These are phyloP conservation scores for Niebla homalea DNA, from an alignment of 495 filamentous ascomycete species.

Conservation along the genomic window DNA sequence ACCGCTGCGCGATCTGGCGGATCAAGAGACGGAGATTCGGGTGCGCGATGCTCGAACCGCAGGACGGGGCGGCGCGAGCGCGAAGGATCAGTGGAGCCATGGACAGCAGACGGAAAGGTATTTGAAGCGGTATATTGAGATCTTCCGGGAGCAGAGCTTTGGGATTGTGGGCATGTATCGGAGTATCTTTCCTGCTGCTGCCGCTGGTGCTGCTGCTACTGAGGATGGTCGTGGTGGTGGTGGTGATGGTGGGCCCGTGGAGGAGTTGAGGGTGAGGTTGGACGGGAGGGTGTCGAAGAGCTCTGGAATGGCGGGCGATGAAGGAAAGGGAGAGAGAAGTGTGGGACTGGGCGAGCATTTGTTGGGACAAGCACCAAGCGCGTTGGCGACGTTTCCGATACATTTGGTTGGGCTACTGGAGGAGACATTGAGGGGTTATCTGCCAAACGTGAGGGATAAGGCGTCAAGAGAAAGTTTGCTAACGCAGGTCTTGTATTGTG, in stretches of 20 bases:
- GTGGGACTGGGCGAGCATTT: conserved; percentile 33
- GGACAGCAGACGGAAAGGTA: conserved; percentile 92
- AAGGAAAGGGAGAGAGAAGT: conserved; percentile 5
- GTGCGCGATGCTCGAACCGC: conserved; percentile 12
- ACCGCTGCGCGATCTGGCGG: conserved; percentile 75
- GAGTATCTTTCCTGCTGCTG: conserved; percentile 55
- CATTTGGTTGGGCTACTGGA: conserved; percentile 73
- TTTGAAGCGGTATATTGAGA: conserved; percentile 91
- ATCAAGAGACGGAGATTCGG: conserved; percentile 58
- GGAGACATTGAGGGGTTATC: conserved; percentile 62
- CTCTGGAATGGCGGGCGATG: conserved; percentile 9
- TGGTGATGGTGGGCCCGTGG: conserved; percentile 22
- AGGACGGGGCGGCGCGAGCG: conserved; percentile 5
- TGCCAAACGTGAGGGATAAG: conserved; percentile 72
- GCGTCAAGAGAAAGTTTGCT: conserved; percentile 70
- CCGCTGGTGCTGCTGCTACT: conserved; percentile 24
- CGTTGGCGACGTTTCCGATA: conserved; percentile 72
- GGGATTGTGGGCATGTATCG: conserved; percentile 85
- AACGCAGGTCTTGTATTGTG: conserved; percentile 92
- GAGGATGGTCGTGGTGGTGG: conserved; percentile 19
- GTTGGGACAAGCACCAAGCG: conserved; percentile 56
- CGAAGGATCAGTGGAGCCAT: conserved; percentile 41
- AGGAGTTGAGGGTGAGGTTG: conserved; percentile 25
- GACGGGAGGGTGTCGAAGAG: conserved; percentile 14
- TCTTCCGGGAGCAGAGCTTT: conserved; percentile 96